Conservation (phyloP, 2,329 filamentous ascomycete species). For the Cryphonectria naterciae region DNA sequence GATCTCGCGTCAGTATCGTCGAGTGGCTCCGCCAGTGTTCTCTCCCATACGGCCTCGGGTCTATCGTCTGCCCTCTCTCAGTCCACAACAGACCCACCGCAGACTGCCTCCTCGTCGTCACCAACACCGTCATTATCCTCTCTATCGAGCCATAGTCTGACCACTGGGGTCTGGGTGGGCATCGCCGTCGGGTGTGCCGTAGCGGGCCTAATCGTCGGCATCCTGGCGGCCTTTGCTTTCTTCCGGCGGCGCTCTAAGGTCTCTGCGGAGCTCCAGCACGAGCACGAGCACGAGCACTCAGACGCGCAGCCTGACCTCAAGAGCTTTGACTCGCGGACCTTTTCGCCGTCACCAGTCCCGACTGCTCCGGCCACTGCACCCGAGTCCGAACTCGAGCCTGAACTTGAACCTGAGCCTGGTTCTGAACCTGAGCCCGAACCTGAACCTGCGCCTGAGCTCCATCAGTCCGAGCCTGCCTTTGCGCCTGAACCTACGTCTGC, state of each 20-base stretch:
- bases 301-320: not conserved
- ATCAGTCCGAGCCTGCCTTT: slow-evolving; percentile 14
- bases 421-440: not conserved
- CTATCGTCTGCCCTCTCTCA: not conserved
- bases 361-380: not conserved
- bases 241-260: slow-evolving; percentile 31
- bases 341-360: slow-evolving; percentile 23
- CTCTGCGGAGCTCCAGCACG: not conserved
- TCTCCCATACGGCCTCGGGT: not conserved
- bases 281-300: not conserved
- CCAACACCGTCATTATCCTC: not conserved
- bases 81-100: not conserved
- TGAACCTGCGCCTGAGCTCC: not conserved
- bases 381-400: not conserved
- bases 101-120: not conserved
- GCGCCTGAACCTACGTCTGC: not conserved
- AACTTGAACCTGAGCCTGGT: not conserved
- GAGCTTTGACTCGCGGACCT: slow-evolving; percentile 14
- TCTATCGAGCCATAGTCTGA: slow-evolving; percentile 15
- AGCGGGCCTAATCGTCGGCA: slow-evolving; percentile 36
- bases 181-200: slow-evolving; percentile 38
- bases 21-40: slow-evolving; percentile 8
- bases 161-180: slow-evolving; percentile 35
- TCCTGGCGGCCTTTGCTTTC: slow-evolving; percentile 36
- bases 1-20: slow-evolving; percentile 1